Conservation (phyloP, 176 grass and related monocot species). For the Calamus simplicifolius region DNA sequence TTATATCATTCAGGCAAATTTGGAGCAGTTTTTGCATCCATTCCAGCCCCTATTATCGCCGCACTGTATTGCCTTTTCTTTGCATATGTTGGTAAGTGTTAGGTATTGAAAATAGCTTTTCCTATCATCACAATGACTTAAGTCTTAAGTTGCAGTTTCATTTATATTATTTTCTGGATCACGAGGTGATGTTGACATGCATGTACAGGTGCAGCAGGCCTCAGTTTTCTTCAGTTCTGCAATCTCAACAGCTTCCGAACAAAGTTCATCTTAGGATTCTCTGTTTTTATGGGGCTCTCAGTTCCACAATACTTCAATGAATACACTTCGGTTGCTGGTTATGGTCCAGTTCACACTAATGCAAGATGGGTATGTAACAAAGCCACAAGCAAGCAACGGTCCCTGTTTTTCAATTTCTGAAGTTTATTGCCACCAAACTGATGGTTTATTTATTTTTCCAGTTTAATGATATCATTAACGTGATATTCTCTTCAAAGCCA, state of each 20-base stretch:
- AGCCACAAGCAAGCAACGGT: no score
- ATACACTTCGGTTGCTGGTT: constrained; percentile 92
- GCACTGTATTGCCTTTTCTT: constrained; percentile 98
- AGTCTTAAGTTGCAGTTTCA: no score
- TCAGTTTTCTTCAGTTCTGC: constrained; percentile 97
- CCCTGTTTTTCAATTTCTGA: neutral
- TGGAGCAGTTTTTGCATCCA: constrained; percentile 97
- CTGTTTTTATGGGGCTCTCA: constrained; percentile 91
- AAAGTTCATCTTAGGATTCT: constrained; percentile 94
- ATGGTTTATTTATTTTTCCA: constrained; percentile 27
- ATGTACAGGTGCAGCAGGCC: constrained; percentile 66
- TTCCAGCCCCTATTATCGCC: constrained; percentile 87
- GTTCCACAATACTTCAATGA: constrained; percentile 99
- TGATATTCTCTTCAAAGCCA: constrained; percentile 91
- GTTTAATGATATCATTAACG: constrained; percentile 97
- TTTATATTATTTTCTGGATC: no score
- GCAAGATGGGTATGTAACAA: constrained; percentile 61
- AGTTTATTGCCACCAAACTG: neutral
- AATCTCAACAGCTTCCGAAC: constrained; percentile 98
- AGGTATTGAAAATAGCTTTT: neutral
- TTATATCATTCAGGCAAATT: constrained; percentile 74
- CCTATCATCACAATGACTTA: neutral
- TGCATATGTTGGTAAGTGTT: constrained; percentile 84
- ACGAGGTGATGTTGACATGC: neutral
- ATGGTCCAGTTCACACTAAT: constrained; percentile 78